phyloP scores from a whole-genome alignment of 495 filamentous ascomycete genomes.

The Aspergillus sclerotioniger region DNA sequence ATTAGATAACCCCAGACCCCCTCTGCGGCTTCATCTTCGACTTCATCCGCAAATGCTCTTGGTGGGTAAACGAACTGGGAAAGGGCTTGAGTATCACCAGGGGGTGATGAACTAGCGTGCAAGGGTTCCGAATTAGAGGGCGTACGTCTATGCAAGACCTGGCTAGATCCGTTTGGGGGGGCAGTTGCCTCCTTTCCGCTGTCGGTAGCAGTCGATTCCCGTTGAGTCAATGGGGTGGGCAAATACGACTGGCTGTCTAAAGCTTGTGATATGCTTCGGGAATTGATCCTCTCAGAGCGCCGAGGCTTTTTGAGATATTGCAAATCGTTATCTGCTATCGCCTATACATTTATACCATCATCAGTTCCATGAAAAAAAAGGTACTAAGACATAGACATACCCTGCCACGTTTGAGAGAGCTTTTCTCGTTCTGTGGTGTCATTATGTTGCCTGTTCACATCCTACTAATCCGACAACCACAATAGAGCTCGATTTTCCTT shows the following conservation, averaged over 20 bases:
- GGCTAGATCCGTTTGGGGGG: slow-evolving; percentile 65
- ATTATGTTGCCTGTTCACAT: slow-evolving; percentile 29
- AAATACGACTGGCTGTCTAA: slow-evolving; percentile 65
- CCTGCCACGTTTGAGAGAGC: slow-evolving; percentile 52
- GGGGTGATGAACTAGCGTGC: slow-evolving; percentile 67
- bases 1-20: slow-evolving; percentile 96
- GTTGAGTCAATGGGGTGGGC: slow-evolving; percentile 78
- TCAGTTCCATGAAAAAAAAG: not conserved
- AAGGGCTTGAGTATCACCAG: slow-evolving; percentile 61
- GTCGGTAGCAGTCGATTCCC: slow-evolving; percentile 60
- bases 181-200: slow-evolving; percentile 68
- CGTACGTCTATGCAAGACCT: slow-evolving; percentile 47
- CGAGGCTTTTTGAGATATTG: slow-evolving; percentile 52
- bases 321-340: slow-evolving; percentile 36
- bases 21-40: slow-evolving; percentile 75
- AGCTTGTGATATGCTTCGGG: slow-evolving; percentile 54
- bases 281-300: slow-evolving; percentile 51
- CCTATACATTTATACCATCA: slow-evolving; percentile 22
- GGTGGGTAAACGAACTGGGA: slow-evolving; percentile 81
- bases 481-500: too few relatives aligned
- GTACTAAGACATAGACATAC: slow-evolving; percentile 27
- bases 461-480: not conserved
- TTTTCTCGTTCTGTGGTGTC: slow-evolving; percentile 50
- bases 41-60: slow-evolving; percentile 71
- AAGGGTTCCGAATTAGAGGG: slow-evolving; percentile 57